Conservation (phyloP, 768 basidiomycete genomes). For the Amyloporia xantha region DNA sequence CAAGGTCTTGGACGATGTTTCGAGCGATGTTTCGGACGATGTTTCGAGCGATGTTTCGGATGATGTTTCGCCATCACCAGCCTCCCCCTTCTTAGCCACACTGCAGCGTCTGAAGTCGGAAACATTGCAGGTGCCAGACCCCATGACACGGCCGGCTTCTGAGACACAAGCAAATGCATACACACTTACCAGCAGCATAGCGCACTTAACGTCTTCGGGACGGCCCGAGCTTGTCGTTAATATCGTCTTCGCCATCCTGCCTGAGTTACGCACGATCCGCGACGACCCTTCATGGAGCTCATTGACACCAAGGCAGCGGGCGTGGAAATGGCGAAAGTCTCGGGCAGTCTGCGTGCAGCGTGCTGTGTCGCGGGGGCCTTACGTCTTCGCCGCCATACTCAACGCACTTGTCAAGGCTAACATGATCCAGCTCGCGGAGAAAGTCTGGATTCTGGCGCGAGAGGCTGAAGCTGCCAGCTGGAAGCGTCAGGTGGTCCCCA, state of each 20-base stretch:
- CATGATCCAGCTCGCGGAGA: constrained; percentile 47
- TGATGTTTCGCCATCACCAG: background rate
- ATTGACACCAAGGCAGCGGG: constrained; percentile 19
- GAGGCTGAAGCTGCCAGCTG: constrained; percentile 54
- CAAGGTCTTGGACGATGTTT: background rate
- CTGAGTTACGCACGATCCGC: constrained; percentile 38
- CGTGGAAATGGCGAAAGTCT: constrained; percentile 15
- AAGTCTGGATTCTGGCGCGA: constrained; percentile 57
- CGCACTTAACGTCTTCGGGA: constrained; percentile 45
- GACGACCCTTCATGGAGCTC: constrained; percentile 34
- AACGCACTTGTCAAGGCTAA: constrained; percentile 55
- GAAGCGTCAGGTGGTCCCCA: constrained; percentile 20
- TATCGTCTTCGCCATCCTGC: constrained; percentile 50
- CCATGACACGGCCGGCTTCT: background rate
- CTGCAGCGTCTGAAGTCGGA: constrained; percentile 7
- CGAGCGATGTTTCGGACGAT: background rate
- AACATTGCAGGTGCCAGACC: constrained; percentile 12
- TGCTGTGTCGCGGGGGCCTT: constrained; percentile 49
- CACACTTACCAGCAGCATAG: constrained; percentile 47
- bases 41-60: background rate
- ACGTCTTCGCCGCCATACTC: constrained; percentile 52
- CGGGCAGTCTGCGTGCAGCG: constrained; percentile 30
- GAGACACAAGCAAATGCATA: constrained; percentile 31
- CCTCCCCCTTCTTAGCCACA: constrained; percentile 1
- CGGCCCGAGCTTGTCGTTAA: constrained; percentile 35